phyloP scores from a whole-genome alignment of 345 rosid genomes.

The Kernera saxatilis region DNA sequence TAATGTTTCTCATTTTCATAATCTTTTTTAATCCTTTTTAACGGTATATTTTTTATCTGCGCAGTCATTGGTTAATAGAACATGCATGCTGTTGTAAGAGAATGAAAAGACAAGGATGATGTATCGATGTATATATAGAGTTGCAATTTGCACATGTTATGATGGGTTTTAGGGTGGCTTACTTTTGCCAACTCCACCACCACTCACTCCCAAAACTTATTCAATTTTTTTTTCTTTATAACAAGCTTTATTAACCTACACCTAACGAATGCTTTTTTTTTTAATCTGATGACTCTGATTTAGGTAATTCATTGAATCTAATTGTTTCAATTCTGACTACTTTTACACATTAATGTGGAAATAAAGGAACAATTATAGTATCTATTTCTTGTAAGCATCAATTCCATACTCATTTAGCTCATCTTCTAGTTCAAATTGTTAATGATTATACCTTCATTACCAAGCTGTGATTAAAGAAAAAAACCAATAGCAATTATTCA shows the following conservation, averaged over 20 bases:
- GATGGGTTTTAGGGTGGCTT: constrained; percentile 27
- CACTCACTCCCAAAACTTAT: constrained; percentile 10
- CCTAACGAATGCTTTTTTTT: constrained; percentile 21
- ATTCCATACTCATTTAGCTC: not conserved
- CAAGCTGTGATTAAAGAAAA: not conserved
- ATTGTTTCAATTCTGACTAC: not conserved
- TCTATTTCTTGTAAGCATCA: not conserved
- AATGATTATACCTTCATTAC: constrained; percentile 23
- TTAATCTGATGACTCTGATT: not conserved
- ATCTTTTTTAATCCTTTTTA: not conserved
- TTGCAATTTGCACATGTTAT: constrained; percentile 27
- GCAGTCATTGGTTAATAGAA: constrained; percentile 24
- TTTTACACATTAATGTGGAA: not conserved
- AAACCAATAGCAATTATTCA: constrained; percentile 16
- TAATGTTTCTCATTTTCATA: not conserved
- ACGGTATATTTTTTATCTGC: constrained; percentile 7
- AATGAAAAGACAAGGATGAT: constrained; percentile 20
- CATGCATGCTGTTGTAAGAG: constrained; percentile 19
- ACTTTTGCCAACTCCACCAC: constrained; percentile 24
- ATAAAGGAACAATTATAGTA: not conserved
- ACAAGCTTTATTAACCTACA: not conserved
- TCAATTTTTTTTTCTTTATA: not conserved
- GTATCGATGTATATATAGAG: not conserved
- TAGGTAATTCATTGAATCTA: not conserved
- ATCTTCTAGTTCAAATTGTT: constrained; percentile 1